phyloP scores from a whole-genome alignment of 306 rosid species.

The Myrica gale region DNA sequence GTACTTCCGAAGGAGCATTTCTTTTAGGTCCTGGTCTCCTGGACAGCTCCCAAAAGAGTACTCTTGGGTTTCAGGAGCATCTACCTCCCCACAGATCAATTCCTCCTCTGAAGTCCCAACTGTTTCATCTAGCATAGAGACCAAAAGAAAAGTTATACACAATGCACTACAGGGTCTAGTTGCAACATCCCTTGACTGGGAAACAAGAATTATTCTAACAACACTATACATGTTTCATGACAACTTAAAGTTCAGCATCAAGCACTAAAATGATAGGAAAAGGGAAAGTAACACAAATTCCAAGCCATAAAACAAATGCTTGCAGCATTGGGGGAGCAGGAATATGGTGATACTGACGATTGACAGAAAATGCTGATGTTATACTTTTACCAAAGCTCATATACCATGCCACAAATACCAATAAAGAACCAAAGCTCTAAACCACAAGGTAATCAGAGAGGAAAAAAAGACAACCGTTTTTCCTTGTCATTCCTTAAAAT shows the following conservation, averaged over 20 bases:
- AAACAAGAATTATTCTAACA: no score
- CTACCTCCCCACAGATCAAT: conserved; percentile 40
- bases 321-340: background rate
- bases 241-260: background rate
- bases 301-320: background rate
- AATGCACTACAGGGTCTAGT: background rate
- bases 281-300: background rate
- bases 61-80: conserved; percentile 33
- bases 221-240: no score
- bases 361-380: no score
- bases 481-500: background rate
- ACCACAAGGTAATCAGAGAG: background rate
- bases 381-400: background rate
- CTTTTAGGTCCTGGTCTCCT: conserved; percentile 59
- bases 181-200: background rate
- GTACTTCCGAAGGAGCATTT: conserved; percentile 69
- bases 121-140: conserved; percentile 34
- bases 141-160: background rate
- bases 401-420: background rate
- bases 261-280: background rate
- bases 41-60: conserved; percentile 8
- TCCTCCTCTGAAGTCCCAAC: conserved; percentile 46
- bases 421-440: background rate
- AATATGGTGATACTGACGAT: no score
- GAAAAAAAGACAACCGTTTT: background rate